phyloP scores from a whole-genome alignment of 108 stramenopile species.

The Discostella stelligeroides region DNA sequence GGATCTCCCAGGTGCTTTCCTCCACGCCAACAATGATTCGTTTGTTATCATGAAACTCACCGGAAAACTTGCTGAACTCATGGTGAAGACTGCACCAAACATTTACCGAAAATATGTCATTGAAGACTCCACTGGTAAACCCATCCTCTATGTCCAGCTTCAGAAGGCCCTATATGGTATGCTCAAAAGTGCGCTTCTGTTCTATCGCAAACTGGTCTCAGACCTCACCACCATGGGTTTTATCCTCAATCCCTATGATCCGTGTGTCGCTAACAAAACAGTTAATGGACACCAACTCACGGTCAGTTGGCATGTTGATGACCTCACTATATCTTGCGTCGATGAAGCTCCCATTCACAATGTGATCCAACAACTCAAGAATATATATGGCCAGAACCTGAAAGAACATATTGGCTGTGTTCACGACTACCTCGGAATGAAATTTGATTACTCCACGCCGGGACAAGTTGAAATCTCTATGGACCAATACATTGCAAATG shows the following conservation, averaged over 20 bases:
- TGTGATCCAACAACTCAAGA: background rate
- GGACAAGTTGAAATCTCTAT: background rate
- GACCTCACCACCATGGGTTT: conserved; percentile 14
- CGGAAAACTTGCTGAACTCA: background rate
- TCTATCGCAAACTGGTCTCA: background rate
- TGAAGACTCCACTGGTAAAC: background rate
- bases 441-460: background rate
- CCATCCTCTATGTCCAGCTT: conserved; percentile 15
- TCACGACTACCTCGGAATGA: conserved; percentile 23
- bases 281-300: conserved; percentile 28
- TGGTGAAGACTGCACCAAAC: background rate
- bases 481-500: background rate
- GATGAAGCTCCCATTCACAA: background rate
- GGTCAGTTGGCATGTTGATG: conserved; percentile 35
- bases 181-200: conserved; percentile 14
- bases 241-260: conserved; percentile 32
- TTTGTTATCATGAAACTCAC: background rate
- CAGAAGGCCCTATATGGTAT: conserved; percentile 46
- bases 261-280: conserved; percentile 28
- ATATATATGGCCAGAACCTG: background rate
- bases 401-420: background rate
- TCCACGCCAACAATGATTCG: background rate
- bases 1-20: background rate
- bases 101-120: background rate
- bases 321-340: conserved; percentile 12